phyloP scores from a whole-genome alignment of 345 rosid genomes.

The Arabis hirsuta region DNA sequence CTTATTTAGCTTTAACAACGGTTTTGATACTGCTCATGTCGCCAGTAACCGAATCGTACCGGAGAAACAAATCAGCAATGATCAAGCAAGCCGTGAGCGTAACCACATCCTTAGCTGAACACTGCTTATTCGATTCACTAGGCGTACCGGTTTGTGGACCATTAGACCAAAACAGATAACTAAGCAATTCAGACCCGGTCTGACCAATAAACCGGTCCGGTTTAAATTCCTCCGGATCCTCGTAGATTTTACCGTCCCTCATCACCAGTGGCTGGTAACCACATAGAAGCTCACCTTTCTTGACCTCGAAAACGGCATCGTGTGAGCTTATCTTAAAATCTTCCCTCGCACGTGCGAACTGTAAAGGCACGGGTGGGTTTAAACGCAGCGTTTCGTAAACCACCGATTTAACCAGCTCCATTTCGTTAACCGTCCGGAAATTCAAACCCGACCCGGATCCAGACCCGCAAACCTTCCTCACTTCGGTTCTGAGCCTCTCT shows the following conservation, averaged over 20 bases:
- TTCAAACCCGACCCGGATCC: slow-evolving; percentile 48
- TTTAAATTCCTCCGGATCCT: slow-evolving; percentile 68
- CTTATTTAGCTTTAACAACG: slow-evolving; percentile 48
- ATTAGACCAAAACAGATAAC: slow-evolving; percentile 78
- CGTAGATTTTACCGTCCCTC: slow-evolving; percentile 68
- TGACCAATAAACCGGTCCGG: slow-evolving; percentile 68
- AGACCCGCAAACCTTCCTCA: slow-evolving; percentile 49
- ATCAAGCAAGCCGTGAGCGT: slow-evolving; percentile 57
- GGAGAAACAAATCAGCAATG: slow-evolving; percentile 60
- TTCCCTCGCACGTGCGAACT: slow-evolving; percentile 78
- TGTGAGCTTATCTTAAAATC: slow-evolving; percentile 71
- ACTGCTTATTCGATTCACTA: slow-evolving; percentile 69
- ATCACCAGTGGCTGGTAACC: slow-evolving; percentile 77
- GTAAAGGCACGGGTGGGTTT: slow-evolving; percentile 74
- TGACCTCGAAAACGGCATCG: slow-evolving; percentile 62
- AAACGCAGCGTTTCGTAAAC: slow-evolving; percentile 78
- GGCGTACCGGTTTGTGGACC: slow-evolving; percentile 88
- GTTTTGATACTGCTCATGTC: slow-evolving; percentile 56
- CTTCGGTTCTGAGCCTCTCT: slow-evolving; percentile 52
- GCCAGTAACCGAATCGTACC: slow-evolving; percentile 64
- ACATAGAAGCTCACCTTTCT: slow-evolving; percentile 82
- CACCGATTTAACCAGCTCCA: slow-evolving; percentile 80
- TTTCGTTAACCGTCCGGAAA: slow-evolving; percentile 61
- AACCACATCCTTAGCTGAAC: slow-evolving; percentile 77
- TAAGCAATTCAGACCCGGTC: slow-evolving; percentile 52